Conservation (phyloP, 306 rosid species). For the Dalbergia oliveri region DNA sequence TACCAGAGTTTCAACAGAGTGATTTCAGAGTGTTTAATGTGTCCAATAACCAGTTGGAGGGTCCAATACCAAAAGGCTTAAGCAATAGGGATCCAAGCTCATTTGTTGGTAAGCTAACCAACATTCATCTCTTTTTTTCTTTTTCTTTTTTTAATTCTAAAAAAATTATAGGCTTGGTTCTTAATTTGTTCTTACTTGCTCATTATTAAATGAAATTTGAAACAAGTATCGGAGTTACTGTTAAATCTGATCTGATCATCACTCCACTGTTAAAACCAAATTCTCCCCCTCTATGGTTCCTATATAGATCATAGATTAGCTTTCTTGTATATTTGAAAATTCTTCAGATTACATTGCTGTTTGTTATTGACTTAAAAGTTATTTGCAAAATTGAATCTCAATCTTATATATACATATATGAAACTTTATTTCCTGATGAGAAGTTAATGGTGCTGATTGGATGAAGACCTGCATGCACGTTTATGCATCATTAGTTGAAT, state of each 20-base stretch:
- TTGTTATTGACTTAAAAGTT: not conserved
- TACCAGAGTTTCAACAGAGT: constrained; percentile 61
- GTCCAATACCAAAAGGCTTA: constrained; percentile 63
- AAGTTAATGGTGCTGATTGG: not conserved
- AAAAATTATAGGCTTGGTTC: not conserved
- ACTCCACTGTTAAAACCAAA: constrained; percentile 4
- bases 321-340: not conserved
- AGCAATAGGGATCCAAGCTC: constrained; percentile 41
- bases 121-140: not conserved
- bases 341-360: not conserved
- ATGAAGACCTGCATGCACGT: constrained; percentile 16
- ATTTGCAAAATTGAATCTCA: not conserved
- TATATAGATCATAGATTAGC: not conserved
- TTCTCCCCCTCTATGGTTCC: not conserved
- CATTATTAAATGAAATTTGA: not conserved
- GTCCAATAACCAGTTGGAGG: constrained; percentile 64
- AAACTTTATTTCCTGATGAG: not conserved
- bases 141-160: not conserved
- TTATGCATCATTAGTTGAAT: constrained; percentile 15
- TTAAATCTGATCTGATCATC: constrained; percentile 8
- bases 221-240: not conserved
- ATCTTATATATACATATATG: not conserved
- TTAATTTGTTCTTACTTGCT: not conserved
- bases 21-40: constrained; percentile 57
- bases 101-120: constrained; percentile 56